Evolutionary conservation across 2,329 filamentous ascomycete genomes (phyloP).

Genomic region (Chalaropsis ovoidea): DNA sequence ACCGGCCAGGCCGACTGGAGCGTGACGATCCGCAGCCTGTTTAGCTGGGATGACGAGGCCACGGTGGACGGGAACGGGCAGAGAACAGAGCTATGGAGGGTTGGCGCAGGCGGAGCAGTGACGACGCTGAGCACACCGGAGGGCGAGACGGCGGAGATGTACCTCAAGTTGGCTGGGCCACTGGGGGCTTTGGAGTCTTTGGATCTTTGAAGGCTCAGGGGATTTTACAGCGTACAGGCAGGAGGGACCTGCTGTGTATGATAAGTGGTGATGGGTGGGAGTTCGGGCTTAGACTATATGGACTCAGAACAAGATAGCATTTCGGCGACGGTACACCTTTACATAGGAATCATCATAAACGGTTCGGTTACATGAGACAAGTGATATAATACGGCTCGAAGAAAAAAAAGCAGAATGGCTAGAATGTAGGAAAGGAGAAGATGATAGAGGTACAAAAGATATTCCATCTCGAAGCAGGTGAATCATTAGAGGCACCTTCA

Average conservation of each 20-base stretch:
- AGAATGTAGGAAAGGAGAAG: neutral
- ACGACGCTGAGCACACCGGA: constrained; percentile 71
- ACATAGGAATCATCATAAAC: neutral
- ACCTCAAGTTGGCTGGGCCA: constrained; percentile 56
- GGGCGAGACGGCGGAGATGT: constrained; percentile 87
- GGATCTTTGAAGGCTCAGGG: constrained; percentile 26
- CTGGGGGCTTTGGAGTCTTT: constrained; percentile 39
- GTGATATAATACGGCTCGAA: neutral
- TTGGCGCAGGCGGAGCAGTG: constrained; percentile 84
- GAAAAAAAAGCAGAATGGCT: neutral
- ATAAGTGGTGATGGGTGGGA: constrained; percentile 1
- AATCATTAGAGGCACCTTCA: neutral
- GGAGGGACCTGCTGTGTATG: neutral
- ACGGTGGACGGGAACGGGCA: constrained; percentile 30
- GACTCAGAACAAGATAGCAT: neutral
- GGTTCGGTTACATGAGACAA: constrained; percentile 14
- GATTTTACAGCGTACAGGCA: neutral
- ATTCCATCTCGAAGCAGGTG: neutral
- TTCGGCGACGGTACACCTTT: constrained; percentile 3
- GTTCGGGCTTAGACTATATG: constrained; percentile 6
- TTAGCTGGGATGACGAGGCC: constrained; percentile 56
- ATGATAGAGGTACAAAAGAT: constrained; percentile 3
- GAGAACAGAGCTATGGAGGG: constrained; percentile 57
- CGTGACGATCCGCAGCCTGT: constrained; percentile 77
- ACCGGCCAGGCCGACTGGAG: constrained; percentile 81